A percentile compares a stretch with the other conserved stretches of the same genome.
Conservation (phyloP, 257 asterid species). For the Capsicum chinense region DNA sequence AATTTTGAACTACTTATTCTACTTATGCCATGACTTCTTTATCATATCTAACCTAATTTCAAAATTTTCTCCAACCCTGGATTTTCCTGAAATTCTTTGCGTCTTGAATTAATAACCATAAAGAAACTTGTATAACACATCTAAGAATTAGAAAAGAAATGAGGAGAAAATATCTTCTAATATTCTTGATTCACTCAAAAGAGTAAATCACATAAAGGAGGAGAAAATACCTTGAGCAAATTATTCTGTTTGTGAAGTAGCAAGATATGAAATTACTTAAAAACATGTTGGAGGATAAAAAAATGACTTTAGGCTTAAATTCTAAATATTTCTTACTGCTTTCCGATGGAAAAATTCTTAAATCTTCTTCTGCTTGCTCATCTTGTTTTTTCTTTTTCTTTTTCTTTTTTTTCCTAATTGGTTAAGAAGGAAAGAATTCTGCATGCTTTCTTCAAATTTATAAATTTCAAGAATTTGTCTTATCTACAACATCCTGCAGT, state of each 20-base stretch:
- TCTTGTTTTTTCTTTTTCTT: background rate
- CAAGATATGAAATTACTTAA: background rate
- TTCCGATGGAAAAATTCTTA: background rate
- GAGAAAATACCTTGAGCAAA: constrained; percentile 1
- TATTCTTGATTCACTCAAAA: background rate
- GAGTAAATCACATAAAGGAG: background rate
- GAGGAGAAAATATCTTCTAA: background rate
- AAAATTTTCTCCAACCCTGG: background rate
- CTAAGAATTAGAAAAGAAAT: background rate
- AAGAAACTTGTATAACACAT: background rate
- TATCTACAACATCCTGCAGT: background rate
- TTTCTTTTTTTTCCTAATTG: background rate
- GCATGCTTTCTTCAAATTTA: constrained; percentile 26
- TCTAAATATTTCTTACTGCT: background rate
- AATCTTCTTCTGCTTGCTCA: background rate
- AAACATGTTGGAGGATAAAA: background rate
- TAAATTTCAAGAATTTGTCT: constrained; percentile 7
- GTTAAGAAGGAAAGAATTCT: background rate
- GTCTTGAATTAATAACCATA: background rate
- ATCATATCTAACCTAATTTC: constrained; percentile 9
- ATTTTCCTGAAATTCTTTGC: background rate
- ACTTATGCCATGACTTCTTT: background rate
- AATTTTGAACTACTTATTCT: background rate
- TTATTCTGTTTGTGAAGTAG: background rate
- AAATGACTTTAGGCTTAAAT: background rate